Evolutionary conservation across 2,329 filamentous ascomycete species (phyloP).

Genomic region (Tolypocladium album): DNA sequence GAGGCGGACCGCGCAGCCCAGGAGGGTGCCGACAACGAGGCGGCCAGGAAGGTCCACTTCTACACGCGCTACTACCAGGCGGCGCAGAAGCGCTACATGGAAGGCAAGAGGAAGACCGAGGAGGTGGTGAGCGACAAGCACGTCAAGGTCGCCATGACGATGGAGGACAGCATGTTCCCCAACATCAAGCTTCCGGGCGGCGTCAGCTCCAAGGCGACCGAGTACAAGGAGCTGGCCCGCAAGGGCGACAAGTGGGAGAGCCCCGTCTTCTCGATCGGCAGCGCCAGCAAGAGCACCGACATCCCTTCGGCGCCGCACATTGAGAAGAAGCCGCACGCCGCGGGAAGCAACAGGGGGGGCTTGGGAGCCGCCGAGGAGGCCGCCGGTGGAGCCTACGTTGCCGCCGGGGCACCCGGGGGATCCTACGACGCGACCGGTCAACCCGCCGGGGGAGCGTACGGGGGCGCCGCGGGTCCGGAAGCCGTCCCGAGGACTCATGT

Average conservation of each 20-base stretch:
- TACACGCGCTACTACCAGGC: conserved; percentile 77
- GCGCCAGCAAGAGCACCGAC: conserved; percentile 59
- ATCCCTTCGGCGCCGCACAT: conserved; percentile 52
- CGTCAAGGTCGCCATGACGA: conserved; percentile 44
- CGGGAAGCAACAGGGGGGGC: conserved; percentile 6
- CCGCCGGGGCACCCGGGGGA: neutral
- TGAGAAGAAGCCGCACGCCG: conserved; percentile 29
- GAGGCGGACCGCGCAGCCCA: conserved; percentile 67
- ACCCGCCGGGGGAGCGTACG: neutral
- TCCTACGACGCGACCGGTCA: too few relatives aligned
- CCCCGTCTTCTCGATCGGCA: conserved; percentile 82
- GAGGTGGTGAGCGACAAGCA: conserved; percentile 52
- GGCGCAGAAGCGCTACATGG: conserved; percentile 59
- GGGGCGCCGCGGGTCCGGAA: neutral
- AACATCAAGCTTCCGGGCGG: conserved; percentile 70
- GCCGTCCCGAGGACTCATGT: neutral
- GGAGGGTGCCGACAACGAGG: conserved; percentile 42
- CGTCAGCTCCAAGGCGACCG: conserved; percentile 85
- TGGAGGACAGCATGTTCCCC: conserved; percentile 84
- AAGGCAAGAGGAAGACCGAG: conserved; percentile 70
- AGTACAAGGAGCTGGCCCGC: conserved; percentile 77
- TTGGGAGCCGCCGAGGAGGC: too few relatives aligned
- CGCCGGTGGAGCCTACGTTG: neutral
- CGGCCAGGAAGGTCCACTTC: conserved; percentile 67
- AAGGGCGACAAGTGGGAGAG: conserved; percentile 94